Evolutionary conservation across 2,329 filamentous ascomycete species (phyloP), one percentile per base, ranked within the genome.

Genomic region (Chaetothyriales sp.): DNA sequence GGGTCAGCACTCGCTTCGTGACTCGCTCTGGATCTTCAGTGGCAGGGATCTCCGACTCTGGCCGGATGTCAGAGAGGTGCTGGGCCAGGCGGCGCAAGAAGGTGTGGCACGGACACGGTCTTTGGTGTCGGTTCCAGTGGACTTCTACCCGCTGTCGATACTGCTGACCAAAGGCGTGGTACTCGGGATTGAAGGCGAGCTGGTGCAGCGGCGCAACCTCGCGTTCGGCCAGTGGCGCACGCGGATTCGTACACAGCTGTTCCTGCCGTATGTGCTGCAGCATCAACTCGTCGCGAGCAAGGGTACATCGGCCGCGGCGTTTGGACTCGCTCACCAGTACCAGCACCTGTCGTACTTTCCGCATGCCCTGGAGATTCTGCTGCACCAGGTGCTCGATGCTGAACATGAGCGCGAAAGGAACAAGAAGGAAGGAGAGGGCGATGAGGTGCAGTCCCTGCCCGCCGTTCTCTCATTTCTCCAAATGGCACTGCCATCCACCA

Each of bases 11-110:
- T 77, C 79, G 57, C 68, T 98, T 43, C 78, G 80, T 49, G 87
- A 95, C 67, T 96, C 92, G 1, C 70, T 98, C 1, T 98, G 92
- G 92, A 80, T 87, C 45, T 96, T 95, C 66, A 88, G 95, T 61
- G 92, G 92, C 4, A 79, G 78, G 51, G 81, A 89, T 57, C 77
- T 96, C 58, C 84, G 88, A 57, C 78, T 86, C 2, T 98, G 92
- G 92, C 80, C 86, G 20, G 86, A 95, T 63, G 80, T 95, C 43
- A 81, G 88, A 57, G 86, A 92, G 53, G 80, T 96, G 26, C 71
- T 96, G 43, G 77, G 81, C 36, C 82, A 83, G 18, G 79, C 81
- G 6, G 71, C 74, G 39, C 10, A 39, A 15, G 82, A 86, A 55
- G 68, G 78, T 20, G 52, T 54, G 18, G 42, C 55, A 9, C 49